phyloP scores from a whole-genome alignment of 345 rosid species.

The Linum lewisii region DNA sequence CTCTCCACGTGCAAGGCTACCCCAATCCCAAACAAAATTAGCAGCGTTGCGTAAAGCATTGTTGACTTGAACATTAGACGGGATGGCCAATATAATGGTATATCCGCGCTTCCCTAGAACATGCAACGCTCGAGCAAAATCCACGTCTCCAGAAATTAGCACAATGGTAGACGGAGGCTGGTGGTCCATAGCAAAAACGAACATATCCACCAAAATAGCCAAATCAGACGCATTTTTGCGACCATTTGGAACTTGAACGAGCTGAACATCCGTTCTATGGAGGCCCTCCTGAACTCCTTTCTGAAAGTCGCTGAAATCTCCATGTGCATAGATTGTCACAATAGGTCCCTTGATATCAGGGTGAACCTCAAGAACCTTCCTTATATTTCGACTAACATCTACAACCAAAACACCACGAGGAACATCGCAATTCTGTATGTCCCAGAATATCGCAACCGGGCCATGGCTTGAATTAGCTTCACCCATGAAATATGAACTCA shows the following conservation, averaged over 20 bases:
- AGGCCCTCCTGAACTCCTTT: constrained; percentile 91
- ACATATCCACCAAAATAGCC: constrained; percentile 91
- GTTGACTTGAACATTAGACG: too few relatives aligned
- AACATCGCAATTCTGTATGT: constrained; percentile 86
- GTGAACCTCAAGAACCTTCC: constrained; percentile 84
- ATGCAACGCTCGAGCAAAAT: constrained; percentile 95
- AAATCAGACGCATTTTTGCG: constrained; percentile 98
- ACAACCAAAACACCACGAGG: constrained; percentile 87
- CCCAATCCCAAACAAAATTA: too few relatives aligned
- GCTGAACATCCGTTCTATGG: constrained; percentile 93
- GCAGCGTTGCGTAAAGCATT: too few relatives aligned
- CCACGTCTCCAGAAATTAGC: constrained; percentile 94
- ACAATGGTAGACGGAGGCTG: constrained; percentile 79
- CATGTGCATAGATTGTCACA: constrained; percentile 73
- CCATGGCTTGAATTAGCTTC: constrained; percentile 33
- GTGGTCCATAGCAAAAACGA: constrained; percentile 83
- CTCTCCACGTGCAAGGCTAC: too few relatives aligned
- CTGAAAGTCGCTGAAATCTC: constrained; percentile 90
- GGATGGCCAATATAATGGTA: too few relatives aligned
- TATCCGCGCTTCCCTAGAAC: too few relatives aligned
- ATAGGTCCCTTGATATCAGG: constrained; percentile 75
- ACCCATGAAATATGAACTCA: constrained; percentile 1
- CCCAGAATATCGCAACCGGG: constrained; percentile 88
- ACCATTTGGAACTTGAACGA: constrained; percentile 89
- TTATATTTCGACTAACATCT: constrained; percentile 80